Base-by-base conservation (phyloP, 176 grass and related monocot species). In the Hsuehochloa calcarea region DNA sequence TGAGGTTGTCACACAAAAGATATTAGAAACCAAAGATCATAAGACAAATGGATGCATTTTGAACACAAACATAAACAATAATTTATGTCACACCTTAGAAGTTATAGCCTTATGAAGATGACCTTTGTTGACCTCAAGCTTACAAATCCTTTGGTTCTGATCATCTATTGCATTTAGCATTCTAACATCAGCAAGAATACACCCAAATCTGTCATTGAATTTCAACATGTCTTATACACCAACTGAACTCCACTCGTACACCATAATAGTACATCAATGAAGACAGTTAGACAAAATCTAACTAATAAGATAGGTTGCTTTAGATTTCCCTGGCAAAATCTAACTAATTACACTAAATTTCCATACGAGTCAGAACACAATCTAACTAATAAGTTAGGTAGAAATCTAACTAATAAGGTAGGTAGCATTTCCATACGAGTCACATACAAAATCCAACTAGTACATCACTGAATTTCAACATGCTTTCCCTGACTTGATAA, bases 21-120 rank as follows among this genome's bases (percentile, higher is more conserved):
- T 20, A 56, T 15, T 23, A 17, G 17, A 46, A 80, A 80, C 34
- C 31, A 43, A 77, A 70, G n/a, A 68, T 6, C 2, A 45, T 34
- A 55, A 47, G 35, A 46, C 20, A 65, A 17, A 5, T 73, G 22
- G 64, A 45, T n/a, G 38, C 8, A n/a, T 27, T 31, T 77, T 44
- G 29, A 31, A 16, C 54, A 74, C 17, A 54, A 50, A 37, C 3
- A 37, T 9, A 49, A 73, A 72, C 9, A 23, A 10, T 16, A 85
- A 47, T 62, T 23, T 26, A 67, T 39, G 56, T 38, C 19, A 39
- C 74, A 80, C 87, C 87, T 82, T 80, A 26, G 14, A 79, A 68
- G 35, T 80, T 39, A 70, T 13, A 75, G 68, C 61, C 9, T 74
- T 85, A n/a, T n/a, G n/a, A n/a, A n/a, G n/a, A n/a, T n/a, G n/a